A percentile compares a stretch with the other conserved stretches of the same genome.
These are phyloP conservation scores for Crucihimalaya himalaica DNA, from an alignment of 345 rosid species.

Conservation along the genomic window DNA sequence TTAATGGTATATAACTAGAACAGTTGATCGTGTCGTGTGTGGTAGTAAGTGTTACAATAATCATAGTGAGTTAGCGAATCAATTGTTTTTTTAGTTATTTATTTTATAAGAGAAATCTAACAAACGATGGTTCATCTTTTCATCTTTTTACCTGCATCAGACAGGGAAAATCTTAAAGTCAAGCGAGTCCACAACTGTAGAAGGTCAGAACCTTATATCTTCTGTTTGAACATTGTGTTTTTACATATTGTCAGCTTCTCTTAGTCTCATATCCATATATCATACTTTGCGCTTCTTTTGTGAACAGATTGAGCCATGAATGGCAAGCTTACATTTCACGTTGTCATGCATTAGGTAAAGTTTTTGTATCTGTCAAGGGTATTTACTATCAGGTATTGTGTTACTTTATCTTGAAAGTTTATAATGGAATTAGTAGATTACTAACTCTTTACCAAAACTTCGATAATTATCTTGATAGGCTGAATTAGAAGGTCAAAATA, in stretches of 20 bases:
- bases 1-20: no score
- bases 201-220: slow-evolving; percentile 48
- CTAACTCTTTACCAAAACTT: slow-evolving; percentile 15
- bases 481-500: slow-evolving; percentile 91
- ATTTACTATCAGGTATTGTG: slow-evolving; percentile 83
- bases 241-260: neutral
- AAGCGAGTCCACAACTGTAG: slow-evolving; percentile 81
- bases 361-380: slow-evolving; percentile 92
- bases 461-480: slow-evolving; percentile 54
- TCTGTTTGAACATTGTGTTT: neutral
- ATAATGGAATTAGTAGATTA: neutral
- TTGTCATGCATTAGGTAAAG: slow-evolving; percentile 76
- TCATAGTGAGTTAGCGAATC: no score
- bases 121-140: slow-evolving; percentile 93
- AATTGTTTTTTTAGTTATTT: no score
- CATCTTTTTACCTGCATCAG: slow-evolving; percentile 81
- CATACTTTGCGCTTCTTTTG: slow-evolving; percentile 1
- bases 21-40: no score
- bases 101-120: no score
- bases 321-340: slow-evolving; percentile 95
- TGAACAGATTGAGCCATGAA: slow-evolving; percentile 82
- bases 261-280: neutral
- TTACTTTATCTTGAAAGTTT: slow-evolving; percentile 4
- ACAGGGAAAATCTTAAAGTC: slow-evolving; percentile 75
- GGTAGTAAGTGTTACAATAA: no score